A percentile compares a stretch with the other conserved stretches of the same genome.
Evolutionary conservation across 1,284 basidiomycete genomes (phyloP).

Genomic region (Amylostereum areolatum): DNA sequence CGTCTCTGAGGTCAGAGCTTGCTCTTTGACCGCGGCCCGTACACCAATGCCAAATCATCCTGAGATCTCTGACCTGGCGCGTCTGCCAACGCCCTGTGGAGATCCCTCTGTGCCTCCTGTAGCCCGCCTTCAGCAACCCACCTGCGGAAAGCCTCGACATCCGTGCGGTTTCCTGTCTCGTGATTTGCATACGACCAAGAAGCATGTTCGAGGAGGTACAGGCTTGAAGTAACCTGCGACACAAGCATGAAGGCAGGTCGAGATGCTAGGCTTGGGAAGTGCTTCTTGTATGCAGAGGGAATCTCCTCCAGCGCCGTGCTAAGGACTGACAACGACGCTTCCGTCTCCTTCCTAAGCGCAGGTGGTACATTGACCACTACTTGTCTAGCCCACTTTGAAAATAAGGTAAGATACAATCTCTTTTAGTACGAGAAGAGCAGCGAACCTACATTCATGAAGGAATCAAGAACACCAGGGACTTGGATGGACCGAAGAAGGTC

Average conservation of each 20-base stretch:
- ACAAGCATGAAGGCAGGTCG: slow-evolving; percentile 53
- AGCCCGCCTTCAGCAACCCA: slow-evolving; percentile 55
- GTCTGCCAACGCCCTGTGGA: slow-evolving; percentile 23
- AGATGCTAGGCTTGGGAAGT: slow-evolving; percentile 40
- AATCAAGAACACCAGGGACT: slow-evolving; percentile 29
- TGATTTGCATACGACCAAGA: slow-evolving; percentile 42
- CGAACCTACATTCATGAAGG: slow-evolving; percentile 29
- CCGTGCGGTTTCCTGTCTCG: slow-evolving; percentile 28
- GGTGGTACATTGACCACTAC: slow-evolving; percentile 37
- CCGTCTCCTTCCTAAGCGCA: slow-evolving; percentile 21
- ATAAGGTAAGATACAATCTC: slow-evolving; percentile 2
- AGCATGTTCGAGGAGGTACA: slow-evolving; percentile 61
- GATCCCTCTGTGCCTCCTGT: slow-evolving; percentile 31
- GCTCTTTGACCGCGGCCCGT: too few relatives aligned
- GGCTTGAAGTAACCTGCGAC: slow-evolving; percentile 42
- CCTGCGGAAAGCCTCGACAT: slow-evolving; percentile 47
- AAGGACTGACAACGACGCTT: slow-evolving; percentile 25
- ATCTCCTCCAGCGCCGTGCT: slow-evolving; percentile 32
- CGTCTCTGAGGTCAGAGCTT: too few relatives aligned
- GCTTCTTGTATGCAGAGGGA: slow-evolving; percentile 26
- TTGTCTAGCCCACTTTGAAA: slow-evolving; percentile 45
- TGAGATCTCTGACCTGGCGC: too few relatives aligned
- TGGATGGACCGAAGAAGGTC: slow-evolving; percentile 56
- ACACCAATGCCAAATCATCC: too few relatives aligned
- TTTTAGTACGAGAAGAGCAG: not conserved